Base-by-base conservation (phyloP, 2,329 filamentous ascomycete species). In the Trichoderma semiorbis region DNA sequence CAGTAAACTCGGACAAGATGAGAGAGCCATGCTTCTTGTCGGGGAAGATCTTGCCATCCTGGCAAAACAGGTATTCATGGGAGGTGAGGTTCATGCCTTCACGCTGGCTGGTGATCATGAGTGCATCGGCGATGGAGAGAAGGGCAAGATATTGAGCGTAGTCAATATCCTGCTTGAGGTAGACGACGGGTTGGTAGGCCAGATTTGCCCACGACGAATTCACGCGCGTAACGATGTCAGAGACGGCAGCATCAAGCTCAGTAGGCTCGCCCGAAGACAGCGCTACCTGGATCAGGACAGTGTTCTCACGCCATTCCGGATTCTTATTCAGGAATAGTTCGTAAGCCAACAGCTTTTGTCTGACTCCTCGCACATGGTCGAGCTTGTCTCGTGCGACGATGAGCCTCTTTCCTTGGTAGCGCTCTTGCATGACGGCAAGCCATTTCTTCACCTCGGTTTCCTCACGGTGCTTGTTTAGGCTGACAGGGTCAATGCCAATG, bases 21-120 rank as follows among this genome's bases (percentile, higher is more conserved):
- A 98, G 86, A 1, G 94, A 95, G 2, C 94, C 94, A 77, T 96
- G 90, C 81, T 93, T 95, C 83, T 94, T 94, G 71, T 90, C 84
- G 3, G 86, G 85, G 73, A 89, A 83, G 66, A 87, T 86, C 75
- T 88, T 89, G 53, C 95, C 95, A 78, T 98, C 95, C 79, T 98
- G 95, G 78, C 95, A 98, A 75, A 93, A 93, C 39, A 98, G 88
- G 78, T 94, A 98, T 80, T 98, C 95, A 79, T 98, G 96, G 7
- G 93, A 95, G 0, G 95, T 98, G 70, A 98, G 83, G 79, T 98
- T 98, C 96, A 98, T 98, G 74, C 95, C 95, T 80, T 98, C 95
- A 67, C 96, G 93, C 76, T 98, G 90, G 79, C 94, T 97, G 2
- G 95, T 97, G 78, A 98, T 96, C 89, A 98, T 96, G 64, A 98